phyloP scores from a whole-genome alignment of 257 asterid genomes.

The Anisodus acutangulus region DNA sequence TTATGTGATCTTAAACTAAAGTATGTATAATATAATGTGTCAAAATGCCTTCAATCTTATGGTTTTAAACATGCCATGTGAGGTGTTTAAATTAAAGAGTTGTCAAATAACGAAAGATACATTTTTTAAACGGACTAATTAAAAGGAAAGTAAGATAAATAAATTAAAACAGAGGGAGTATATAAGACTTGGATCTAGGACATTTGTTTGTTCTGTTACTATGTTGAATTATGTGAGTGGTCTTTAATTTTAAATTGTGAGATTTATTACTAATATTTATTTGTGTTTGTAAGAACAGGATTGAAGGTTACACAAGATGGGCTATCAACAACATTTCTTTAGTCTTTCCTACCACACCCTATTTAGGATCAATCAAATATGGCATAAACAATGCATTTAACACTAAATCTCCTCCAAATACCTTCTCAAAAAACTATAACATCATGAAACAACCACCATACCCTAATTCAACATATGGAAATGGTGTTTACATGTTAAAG shows the following conservation, averaged over 20 bases:
- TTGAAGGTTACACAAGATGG: constrained; percentile 71
- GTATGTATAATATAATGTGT: too few relatives aligned
- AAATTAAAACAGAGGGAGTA: too few relatives aligned
- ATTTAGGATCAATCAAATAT: constrained; percentile 59
- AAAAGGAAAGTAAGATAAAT: too few relatives aligned
- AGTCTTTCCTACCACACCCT: constrained; percentile 69
- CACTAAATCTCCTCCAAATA: constrained; percentile 48
- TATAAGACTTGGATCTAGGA: not conserved
- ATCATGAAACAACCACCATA: constrained; percentile 57
- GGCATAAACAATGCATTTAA: constrained; percentile 51
- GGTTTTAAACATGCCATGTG: too few relatives aligned
- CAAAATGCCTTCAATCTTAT: too few relatives aligned
- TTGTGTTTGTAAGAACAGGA: not conserved
- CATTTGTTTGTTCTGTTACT: not conserved
- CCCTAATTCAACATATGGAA: constrained; percentile 62
- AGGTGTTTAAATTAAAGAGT: too few relatives aligned
- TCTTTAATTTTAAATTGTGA: not conserved
- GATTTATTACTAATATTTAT: not conserved
- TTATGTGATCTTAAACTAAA: too few relatives aligned
- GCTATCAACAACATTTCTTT: constrained; percentile 76
- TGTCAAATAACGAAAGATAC: too few relatives aligned
- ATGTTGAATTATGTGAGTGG: not conserved
- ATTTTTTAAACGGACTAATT: too few relatives aligned
- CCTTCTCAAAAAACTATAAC: constrained; percentile 44
- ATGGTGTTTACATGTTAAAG: constrained; percentile 55